Conservation (phyloP, 768 basidiomycete genomes). For the Pleurotus sapidus region DNA sequence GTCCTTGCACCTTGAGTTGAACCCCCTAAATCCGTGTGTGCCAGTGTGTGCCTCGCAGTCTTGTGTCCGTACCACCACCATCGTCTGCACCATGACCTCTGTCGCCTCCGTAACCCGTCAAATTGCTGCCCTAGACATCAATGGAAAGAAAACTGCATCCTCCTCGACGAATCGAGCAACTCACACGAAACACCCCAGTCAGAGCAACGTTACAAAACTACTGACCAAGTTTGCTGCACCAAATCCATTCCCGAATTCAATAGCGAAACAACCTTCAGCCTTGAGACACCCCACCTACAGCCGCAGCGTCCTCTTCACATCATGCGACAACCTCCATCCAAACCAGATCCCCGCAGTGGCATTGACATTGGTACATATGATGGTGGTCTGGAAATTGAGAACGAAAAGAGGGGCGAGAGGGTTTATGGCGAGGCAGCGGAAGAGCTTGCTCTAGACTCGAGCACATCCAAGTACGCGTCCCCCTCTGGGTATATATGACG, state of each 20-base stretch:
- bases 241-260: slow-evolving; percentile 37
- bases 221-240: slow-evolving; percentile 74
- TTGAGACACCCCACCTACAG: slow-evolving; percentile 35
- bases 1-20: not conserved
- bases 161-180: slow-evolving; percentile 26
- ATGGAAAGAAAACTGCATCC: slow-evolving; percentile 40
- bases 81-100: slow-evolving; percentile 29
- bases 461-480: slow-evolving; percentile 54
- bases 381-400: slow-evolving; percentile 92
- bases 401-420: slow-evolving; percentile 72
- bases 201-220: slow-evolving; percentile 64
- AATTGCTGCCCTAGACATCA: slow-evolving; percentile 67
- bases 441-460: slow-evolving; percentile 83
- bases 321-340: slow-evolving; percentile 16
- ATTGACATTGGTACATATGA: slow-evolving; percentile 91
- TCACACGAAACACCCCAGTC: slow-evolving; percentile 54
- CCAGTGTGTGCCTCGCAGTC: not conserved
- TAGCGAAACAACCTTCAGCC: slow-evolving; percentile 34
- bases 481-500: not conserved
- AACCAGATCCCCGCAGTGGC: slow-evolving; percentile 25
- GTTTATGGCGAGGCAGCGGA: slow-evolving; percentile 78
- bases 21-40: not conserved
- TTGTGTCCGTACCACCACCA: not conserved
- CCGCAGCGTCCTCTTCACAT: slow-evolving; percentile 14
- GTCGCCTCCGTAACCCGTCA: slow-evolving; percentile 66